These are phyloP conservation scores for Tricladium varicosporioides DNA, from an alignment of 2,329 filamentous ascomycete genomes.

Conservation along the genomic window DNA sequence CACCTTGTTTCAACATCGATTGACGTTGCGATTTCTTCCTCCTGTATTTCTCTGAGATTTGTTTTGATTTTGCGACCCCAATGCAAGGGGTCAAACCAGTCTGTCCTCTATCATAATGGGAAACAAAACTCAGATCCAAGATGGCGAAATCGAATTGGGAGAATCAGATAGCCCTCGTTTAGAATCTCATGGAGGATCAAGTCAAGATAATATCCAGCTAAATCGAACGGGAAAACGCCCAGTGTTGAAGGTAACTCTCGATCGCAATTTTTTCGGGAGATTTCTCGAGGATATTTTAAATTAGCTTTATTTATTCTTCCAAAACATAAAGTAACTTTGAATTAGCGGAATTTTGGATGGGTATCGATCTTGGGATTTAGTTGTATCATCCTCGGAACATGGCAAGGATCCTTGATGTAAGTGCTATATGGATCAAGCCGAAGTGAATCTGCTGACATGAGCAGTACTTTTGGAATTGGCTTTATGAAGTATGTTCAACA, in stretches of 20 bases:
- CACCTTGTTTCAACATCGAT: too few relatives aligned
- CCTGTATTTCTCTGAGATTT: too few relatives aligned
- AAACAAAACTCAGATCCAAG: too few relatives aligned
- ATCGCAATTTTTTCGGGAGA: too few relatives aligned
- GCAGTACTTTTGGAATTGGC: not conserved
- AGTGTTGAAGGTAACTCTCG: not conserved
- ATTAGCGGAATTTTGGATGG: conserved; percentile 43
- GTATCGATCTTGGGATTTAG: conserved; percentile 44
- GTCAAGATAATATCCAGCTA: not conserved
- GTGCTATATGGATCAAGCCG: not conserved
- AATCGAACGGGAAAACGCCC: not conserved
- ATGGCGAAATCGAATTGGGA: too few relatives aligned
- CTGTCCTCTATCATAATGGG: too few relatives aligned
- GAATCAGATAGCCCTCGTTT: not conserved
- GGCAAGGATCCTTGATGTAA: conserved; percentile 39
- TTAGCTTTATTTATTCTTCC: too few relatives aligned
- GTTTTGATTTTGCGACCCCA: too few relatives aligned
- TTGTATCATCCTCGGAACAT: conserved; percentile 42
- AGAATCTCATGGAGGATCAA: not conserved
- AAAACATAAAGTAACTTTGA: too few relatives aligned
- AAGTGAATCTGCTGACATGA: not conserved
- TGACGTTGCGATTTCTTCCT: too few relatives aligned
- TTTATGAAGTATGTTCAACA: not conserved
- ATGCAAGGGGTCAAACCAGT: too few relatives aligned
- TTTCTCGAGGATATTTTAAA: too few relatives aligned